Conservation (phyloP, 139 green algal genomes). For the Chlorokybus atmophyticus region DNA sequence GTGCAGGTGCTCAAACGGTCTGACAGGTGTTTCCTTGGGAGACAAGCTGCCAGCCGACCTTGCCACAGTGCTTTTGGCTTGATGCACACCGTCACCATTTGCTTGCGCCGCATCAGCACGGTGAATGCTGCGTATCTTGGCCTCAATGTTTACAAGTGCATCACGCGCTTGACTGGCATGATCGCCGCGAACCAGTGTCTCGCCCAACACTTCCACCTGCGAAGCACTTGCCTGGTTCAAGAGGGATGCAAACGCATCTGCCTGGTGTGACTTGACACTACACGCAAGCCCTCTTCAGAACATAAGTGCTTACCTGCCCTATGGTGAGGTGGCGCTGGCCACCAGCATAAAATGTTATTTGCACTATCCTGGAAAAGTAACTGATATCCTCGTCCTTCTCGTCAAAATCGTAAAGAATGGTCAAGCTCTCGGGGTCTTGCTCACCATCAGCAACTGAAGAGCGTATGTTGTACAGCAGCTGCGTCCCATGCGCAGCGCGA, state of each 20-base stretch:
- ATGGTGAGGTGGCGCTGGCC: not conserved
- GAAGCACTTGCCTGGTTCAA: too few relatives aligned
- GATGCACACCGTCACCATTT: too few relatives aligned
- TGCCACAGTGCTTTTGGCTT: too few relatives aligned
- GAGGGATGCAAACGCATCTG: not conserved
- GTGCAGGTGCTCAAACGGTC: too few relatives aligned
- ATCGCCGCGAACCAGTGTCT: not conserved
- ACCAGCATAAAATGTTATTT: not conserved
- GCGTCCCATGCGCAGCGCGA: constrained; percentile 2
- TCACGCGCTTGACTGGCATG: too few relatives aligned
- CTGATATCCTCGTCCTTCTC: not conserved
- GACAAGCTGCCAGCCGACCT: too few relatives aligned
- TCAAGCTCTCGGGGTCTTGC: not conserved
- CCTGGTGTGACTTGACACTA: not conserved
- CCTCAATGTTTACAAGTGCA: too few relatives aligned
- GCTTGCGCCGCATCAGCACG: too few relatives aligned
- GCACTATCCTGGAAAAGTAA: constrained; percentile 1
- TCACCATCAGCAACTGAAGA: not conserved
- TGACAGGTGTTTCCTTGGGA: too few relatives aligned
- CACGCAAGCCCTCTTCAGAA: not conserved
- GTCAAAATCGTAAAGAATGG: constrained; percentile 3
- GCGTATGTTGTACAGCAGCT: constrained; percentile 8
- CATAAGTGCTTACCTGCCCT: not conserved
- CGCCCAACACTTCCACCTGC: too few relatives aligned
- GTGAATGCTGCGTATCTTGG: too few relatives aligned